Conservation (phyloP, 1,284 basidiomycete species). For the Ustilago trichophora region DNA sequence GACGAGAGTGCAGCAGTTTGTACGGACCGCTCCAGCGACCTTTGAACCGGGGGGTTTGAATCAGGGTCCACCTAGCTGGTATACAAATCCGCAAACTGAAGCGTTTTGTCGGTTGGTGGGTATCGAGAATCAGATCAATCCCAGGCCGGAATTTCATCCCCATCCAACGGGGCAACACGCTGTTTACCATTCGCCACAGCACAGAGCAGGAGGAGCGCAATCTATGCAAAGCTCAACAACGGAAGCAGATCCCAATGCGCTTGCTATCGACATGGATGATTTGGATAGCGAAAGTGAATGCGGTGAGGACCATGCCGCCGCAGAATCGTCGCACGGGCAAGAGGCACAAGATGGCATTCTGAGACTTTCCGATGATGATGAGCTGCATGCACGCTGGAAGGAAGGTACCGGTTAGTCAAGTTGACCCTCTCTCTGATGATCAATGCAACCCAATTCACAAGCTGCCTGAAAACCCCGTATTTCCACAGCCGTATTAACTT, state of each 20-base stretch:
- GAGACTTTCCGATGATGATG: conserved; percentile 26
- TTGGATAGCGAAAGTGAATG: conserved; percentile 6
- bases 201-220: background rate
- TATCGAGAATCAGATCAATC: conserved; percentile 73
- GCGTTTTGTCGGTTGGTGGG: conserved; percentile 82
- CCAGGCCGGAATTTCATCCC: too few relatives aligned
- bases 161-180: too few relatives aligned
- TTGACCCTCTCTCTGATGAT: too few relatives aligned
- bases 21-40: conserved; percentile 67
- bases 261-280: conserved; percentile 37
- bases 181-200: too few relatives aligned
- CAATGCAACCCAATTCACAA: too few relatives aligned
- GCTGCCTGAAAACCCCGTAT: too few relatives aligned
- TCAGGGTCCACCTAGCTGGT: conserved; percentile 71
- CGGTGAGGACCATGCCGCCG: background rate
- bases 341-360: conserved; percentile 2
- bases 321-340: too few relatives aligned
- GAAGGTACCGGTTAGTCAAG: conserved; percentile 47
- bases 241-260: conserved; percentile 32
- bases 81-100: conserved; percentile 89
- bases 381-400: conserved; percentile 42
- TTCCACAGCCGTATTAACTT: too few relatives aligned
- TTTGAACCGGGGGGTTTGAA: conserved; percentile 67
- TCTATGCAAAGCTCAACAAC: background rate
- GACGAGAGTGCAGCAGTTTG: conserved; percentile 53